Conservation (phyloP, 2,329 filamentous ascomycete genomes). For the Diplodia corticola region DNA sequence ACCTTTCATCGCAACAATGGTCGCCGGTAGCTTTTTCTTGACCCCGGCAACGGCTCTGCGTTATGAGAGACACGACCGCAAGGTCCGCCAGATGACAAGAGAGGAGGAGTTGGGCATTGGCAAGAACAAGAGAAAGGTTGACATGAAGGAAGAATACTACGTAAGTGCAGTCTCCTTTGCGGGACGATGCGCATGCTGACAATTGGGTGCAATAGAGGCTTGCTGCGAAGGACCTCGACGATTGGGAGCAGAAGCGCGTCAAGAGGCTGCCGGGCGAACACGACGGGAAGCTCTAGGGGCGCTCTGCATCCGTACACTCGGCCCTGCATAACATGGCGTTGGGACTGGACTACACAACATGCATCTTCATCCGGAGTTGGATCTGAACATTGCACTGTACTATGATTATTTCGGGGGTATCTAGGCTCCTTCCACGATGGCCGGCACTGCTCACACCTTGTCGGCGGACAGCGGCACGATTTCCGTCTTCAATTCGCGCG, state of each 20-base stretch:
- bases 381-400: conserved; percentile 7
- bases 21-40: conserved; percentile 89
- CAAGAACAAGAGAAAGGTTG: conserved; percentile 68
- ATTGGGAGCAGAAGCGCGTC: conserved; percentile 96
- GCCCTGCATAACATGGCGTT: conserved; percentile 6
- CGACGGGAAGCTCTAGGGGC: conserved; percentile 67
- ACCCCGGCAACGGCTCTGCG: conserved; percentile 91
- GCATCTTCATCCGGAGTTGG: conserved; percentile 16
- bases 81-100: conserved; percentile 78
- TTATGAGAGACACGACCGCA: conserved; percentile 90
- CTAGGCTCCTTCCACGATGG: conserved; percentile 8
- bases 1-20: conserved; percentile 86
- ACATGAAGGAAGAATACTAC: conserved; percentile 84
- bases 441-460: conserved; percentile 1
- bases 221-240: conserved; percentile 86
- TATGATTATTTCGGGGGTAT: conserved; percentile 3
- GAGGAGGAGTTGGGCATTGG: conserved; percentile 86
- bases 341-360: background rate
- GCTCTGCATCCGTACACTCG: background rate
- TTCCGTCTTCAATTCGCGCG: conserved; percentile 62
- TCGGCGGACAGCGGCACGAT: conserved; percentile 45
- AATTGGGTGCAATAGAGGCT: conserved; percentile 59
- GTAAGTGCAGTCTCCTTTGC: conserved; percentile 53
- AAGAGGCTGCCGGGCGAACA: conserved; percentile 85
- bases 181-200: background rate